Percentiles rank a stretch among this genome's conserved stretches.
Evolutionary conservation across 352 stramenopile genomes (phyloP).

Genomic region (Lagenidium giganteum): DNA sequence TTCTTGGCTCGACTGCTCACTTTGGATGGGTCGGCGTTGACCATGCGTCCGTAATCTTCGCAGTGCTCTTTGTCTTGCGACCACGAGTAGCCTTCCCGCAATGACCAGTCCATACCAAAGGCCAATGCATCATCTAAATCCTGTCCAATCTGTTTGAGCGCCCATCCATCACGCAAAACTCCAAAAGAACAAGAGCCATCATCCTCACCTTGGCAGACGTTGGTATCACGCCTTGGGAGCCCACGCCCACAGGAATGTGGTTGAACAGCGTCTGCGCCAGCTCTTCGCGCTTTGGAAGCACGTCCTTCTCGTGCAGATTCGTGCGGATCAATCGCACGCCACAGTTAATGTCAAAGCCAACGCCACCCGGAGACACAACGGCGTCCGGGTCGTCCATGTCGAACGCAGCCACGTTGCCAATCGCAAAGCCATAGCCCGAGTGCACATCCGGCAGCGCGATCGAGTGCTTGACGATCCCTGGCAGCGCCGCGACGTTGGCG

Average conservation of each 20-base stretch:
- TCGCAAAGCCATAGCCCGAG: conserved; percentile 86
- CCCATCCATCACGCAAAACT: too few species aligned
- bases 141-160: conserved; percentile 50
- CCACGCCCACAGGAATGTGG: too few species aligned
- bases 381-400: conserved; percentile 72
- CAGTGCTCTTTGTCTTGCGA: conserved; percentile 81
- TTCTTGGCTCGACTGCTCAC: conserved; percentile 64
- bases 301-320: too few species aligned
- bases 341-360: too few species aligned
- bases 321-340: too few species aligned
- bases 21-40: conserved; percentile 62
- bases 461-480: conserved; percentile 65
- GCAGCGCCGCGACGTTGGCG: conserved; percentile 80
- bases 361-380: conserved; percentile 63
- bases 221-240: too few species aligned
- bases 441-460: conserved; percentile 82
- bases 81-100: conserved; percentile 81
- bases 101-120: conserved; percentile 80
- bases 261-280: too few species aligned
- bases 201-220: too few species aligned
- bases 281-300: too few species aligned
- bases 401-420: conserved; percentile 82
- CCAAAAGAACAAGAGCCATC: too few species aligned
- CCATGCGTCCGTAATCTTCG: conserved; percentile 84
- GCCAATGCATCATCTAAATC: conserved; percentile 67